phyloP scores from a whole-genome alignment of 2,329 filamentous ascomycete genomes.

The Cladosporium austrohemisphaericum region DNA sequence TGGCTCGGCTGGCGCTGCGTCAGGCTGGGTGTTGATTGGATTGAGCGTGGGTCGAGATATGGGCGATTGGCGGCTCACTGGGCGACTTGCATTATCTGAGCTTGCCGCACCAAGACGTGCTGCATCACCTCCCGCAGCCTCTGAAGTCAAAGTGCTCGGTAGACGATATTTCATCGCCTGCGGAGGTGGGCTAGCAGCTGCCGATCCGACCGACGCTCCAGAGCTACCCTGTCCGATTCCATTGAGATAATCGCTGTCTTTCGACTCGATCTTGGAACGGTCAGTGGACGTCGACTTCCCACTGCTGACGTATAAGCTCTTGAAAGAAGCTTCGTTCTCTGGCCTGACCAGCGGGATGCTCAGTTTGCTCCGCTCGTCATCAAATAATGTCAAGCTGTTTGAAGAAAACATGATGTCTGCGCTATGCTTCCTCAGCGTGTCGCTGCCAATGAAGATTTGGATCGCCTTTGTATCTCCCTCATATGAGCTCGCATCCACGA shows the following conservation, averaged over 20 bases:
- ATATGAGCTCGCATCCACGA: constrained; percentile 56
- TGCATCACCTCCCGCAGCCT: constrained; percentile 19
- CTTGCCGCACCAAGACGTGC: constrained; percentile 22
- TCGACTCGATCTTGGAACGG: constrained; percentile 8
- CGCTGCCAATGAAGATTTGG: constrained; percentile 85
- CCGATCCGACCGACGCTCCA: constrained; percentile 20
- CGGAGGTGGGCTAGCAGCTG: constrained; percentile 24
- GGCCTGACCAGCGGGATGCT: constrained; percentile 89
- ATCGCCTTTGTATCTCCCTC: constrained; percentile 59
- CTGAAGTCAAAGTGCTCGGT: constrained; percentile 26
- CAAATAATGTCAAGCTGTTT: constrained; percentile 81
- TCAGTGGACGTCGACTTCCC: neutral
- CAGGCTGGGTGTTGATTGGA: constrained; percentile 23
- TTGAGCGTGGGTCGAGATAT: constrained; percentile 24
- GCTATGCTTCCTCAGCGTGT: constrained; percentile 78
- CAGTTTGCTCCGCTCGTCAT: constrained; percentile 80
- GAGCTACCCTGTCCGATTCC: constrained; percentile 31
- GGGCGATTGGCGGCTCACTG: constrained; percentile 24
- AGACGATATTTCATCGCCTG: constrained; percentile 30
- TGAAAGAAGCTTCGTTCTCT: constrained; percentile 79
- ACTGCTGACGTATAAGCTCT: constrained; percentile 51
- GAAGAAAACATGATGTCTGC: constrained; percentile 90
- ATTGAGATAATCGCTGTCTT: constrained; percentile 29
- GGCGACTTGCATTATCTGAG: constrained; percentile 24
- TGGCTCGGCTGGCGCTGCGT: constrained; percentile 12